A percentile compares a stretch with the other conserved stretches of the same genome.
phyloP scores from a whole-genome alignment of 345 rosid genomes.

The Eucalyptus pumila region DNA sequence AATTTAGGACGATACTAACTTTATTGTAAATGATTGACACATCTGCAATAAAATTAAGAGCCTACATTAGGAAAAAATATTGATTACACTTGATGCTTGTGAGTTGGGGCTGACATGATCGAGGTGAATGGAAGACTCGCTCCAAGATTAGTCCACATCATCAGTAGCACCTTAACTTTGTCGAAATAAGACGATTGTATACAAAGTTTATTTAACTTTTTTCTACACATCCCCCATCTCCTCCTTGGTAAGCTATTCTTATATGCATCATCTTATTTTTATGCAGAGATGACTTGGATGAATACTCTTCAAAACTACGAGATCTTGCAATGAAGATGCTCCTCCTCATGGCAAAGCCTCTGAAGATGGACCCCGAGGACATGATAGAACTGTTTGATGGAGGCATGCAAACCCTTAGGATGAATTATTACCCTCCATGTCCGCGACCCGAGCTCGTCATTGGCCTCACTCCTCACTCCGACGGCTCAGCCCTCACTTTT shows the following conservation, averaged over 20 bases:
- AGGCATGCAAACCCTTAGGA: not conserved
- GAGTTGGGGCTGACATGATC: not conserved
- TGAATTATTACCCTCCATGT: conserved; percentile 3
- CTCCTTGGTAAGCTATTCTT: not conserved
- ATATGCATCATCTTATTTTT: not conserved
- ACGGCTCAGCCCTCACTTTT: not conserved
- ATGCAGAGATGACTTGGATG: not conserved
- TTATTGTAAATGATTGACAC: not conserved
- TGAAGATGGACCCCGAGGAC: not conserved
- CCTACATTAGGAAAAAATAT: not conserved
- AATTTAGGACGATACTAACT: not conserved
- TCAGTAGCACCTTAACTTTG: not conserved
- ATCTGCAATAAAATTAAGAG: not conserved
- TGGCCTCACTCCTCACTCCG: conserved; percentile 4
- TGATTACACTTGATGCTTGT: not conserved
- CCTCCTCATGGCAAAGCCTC: not conserved
- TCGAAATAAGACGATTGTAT: not conserved
- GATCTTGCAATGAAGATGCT: conserved; percentile 1
- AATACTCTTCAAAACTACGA: not conserved
- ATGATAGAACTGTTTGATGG: not conserved
- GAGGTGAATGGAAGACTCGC: not conserved
- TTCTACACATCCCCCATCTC: not conserved
- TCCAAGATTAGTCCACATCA: not conserved
- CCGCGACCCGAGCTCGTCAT: not conserved
- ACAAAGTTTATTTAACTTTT: not conserved